Conservation (phyloP, 2,329 filamentous ascomycete genomes). For the Aspergillus chevalieri region DNA sequence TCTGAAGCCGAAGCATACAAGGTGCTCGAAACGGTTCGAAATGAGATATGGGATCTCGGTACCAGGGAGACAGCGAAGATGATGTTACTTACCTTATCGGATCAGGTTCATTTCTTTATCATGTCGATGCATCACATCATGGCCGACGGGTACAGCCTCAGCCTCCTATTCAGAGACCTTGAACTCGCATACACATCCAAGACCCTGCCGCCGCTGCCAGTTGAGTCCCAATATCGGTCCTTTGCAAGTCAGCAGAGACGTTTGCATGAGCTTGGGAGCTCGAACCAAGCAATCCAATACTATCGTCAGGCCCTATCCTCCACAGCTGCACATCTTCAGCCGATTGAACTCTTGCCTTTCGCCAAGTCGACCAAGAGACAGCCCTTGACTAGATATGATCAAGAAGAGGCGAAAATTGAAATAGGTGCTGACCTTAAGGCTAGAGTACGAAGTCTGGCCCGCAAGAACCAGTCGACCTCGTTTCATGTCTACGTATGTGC, state of each 20-base stretch:
- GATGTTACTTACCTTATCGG: conserved; percentile 28
- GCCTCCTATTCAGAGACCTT: conserved; percentile 40
- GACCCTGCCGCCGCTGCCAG: background rate
- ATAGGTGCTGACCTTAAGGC: background rate
- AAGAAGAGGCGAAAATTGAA: background rate
- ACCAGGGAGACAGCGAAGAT: conserved; percentile 17
- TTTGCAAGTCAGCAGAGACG: background rate
- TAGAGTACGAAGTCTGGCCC: background rate
- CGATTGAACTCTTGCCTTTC: background rate
- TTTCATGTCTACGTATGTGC: conserved; percentile 46
- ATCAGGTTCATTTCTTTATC: conserved; percentile 32
- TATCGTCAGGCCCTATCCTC: background rate
- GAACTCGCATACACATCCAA: conserved; percentile 18
- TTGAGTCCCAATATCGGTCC: background rate
- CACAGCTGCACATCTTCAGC: background rate
- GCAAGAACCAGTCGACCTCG: conserved; percentile 22
- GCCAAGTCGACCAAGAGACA: background rate
- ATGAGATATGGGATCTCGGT: conserved; percentile 32
- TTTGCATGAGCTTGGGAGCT: background rate
- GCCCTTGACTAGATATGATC: background rate
- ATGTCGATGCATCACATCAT: conserved; percentile 44
- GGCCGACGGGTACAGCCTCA: conserved; percentile 42
- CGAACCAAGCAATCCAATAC: background rate
- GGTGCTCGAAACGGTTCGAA: conserved; percentile 13
- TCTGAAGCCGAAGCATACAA: conserved; percentile 15